Evolutionary conservation across 1,284 basidiomycete species (phyloP), one percentile per base, ranked within the genome.

Genomic region (Rhizoctonia solani): DNA sequence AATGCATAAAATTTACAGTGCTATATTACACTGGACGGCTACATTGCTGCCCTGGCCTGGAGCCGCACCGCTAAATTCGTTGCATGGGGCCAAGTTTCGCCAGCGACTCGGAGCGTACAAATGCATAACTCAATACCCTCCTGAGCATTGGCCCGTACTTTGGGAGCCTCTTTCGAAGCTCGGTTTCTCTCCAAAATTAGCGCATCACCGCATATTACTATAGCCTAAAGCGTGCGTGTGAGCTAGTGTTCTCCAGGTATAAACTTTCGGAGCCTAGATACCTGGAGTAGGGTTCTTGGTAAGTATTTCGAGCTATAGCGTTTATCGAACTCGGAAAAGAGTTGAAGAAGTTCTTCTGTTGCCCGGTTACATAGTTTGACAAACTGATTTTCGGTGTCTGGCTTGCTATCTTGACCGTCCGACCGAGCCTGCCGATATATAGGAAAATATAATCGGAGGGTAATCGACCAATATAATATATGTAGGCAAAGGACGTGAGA

Each of bases 81-180:
- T 14, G 58, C 58, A 41, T 47, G 52, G 16, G 58, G 46, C 58
- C 58, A 63, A 14, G 58, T 63, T 5, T 3, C 3, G 1, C 19
- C 44, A 8, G 29, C 13, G 4, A 42, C 41, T 16, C 58, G 30
- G 13, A 52, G 32, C 25, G 58, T 19, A 4, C 21, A 37, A 19
- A 63, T 14, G 16, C 58, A 63, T 2, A 27, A 21, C 3, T 27
- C 47, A 2, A 39, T 47, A 11, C 37, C 47, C 37, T 63, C 46
- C 19, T 41, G 30, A 21, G 58, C 32, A 19, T 46, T 41, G 11
- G 30, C 16, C 5, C 58, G 32, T 23, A 37, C 39, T 29, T 50
- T 23, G 3, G 32, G 30, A 2, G 47, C 58, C 32, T 21, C 30
- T 23, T n/a, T 16, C 34, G 54, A 27, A 25, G 44, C 19, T 8